Evolutionary conservation across 2,329 filamentous ascomycete genomes (phyloP).

Genomic region (Pseudocercospora macadamiae): DNA sequence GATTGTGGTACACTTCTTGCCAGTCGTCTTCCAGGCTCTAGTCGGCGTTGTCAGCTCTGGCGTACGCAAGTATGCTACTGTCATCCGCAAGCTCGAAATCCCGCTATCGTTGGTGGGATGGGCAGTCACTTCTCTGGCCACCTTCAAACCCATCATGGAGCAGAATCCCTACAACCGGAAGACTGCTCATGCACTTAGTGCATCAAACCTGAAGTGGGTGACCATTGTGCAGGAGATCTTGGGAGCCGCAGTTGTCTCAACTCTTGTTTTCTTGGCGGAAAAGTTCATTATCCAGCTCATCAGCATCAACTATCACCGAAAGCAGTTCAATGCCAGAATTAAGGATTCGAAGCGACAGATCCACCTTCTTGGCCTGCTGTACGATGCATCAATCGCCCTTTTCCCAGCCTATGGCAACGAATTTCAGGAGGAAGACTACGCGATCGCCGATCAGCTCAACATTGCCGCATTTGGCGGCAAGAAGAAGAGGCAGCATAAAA

Average conservation of each 20-base stretch:
- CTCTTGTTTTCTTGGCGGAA: constrained; percentile 73
- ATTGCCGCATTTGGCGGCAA: constrained; percentile 62
- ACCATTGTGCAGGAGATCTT: constrained; percentile 65
- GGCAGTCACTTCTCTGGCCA: constrained; percentile 62
- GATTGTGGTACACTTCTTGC: constrained; percentile 61
- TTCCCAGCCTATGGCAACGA: constrained; percentile 93
- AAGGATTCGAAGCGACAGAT: constrained; percentile 88
- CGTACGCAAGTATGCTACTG: constrained; percentile 64
- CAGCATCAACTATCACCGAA: constrained; percentile 81
- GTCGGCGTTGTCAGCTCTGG: constrained; percentile 67
- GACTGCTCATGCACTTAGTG: constrained; percentile 13
- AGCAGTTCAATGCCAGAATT: constrained; percentile 80
- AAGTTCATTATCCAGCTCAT: constrained; percentile 80
- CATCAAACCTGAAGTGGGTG: constrained; percentile 51
- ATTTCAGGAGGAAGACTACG: constrained; percentile 87
- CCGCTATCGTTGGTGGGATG: constrained; percentile 64
- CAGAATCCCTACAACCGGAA: constrained; percentile 38
- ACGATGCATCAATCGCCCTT: constrained; percentile 83
- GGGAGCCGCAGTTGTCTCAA: constrained; percentile 67
- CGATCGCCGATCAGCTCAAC: constrained; percentile 77
- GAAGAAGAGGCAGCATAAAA: constrained; percentile 49
- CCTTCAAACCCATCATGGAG: constrained; percentile 57
- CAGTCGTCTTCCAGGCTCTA: constrained; percentile 62
- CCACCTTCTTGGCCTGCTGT: constrained; percentile 78
- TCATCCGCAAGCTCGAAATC: constrained; percentile 62